Evolutionary conservation across 805 yeast species (phyloP).

Genomic region (Pachysolen tannophilus): DNA sequence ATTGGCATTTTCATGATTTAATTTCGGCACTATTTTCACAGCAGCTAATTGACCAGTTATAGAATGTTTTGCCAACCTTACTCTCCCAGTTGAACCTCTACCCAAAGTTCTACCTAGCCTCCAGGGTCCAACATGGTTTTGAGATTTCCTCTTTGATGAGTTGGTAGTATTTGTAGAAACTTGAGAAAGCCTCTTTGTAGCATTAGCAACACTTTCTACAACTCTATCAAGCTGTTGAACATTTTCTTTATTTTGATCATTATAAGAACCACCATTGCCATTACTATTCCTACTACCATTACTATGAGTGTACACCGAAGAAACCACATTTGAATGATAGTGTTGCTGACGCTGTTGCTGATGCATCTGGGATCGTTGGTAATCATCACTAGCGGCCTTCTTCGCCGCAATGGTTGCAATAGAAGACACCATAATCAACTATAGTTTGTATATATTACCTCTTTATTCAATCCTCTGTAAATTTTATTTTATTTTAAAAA

Average conservation of each 20-base stretch:
- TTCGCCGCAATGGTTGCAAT: no score
- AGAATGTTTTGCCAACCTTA: constrained; percentile 81
- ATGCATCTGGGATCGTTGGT: no score
- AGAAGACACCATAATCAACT: no score
- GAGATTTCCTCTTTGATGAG: constrained; percentile 26
- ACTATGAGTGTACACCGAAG: no score
- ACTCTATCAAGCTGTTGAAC: constrained; percentile 41
- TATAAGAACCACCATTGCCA: no score
- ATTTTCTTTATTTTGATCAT: constrained; percentile 27
- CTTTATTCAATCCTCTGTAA: no score
- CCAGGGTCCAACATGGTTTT: constrained; percentile 84
- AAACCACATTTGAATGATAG: no score
- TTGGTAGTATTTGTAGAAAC: constrained; percentile 14
- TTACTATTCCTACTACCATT: no score
- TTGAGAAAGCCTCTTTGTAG: constrained; percentile 23
- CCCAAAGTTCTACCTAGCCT: constrained; percentile 91
- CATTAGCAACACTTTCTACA: constrained; percentile 27
- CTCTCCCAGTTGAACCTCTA: constrained; percentile 95
- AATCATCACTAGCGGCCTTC: no score
- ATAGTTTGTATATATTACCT: no score
- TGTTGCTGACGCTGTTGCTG: no score
- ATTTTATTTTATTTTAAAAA: no score
- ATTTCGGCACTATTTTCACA: constrained; percentile 90
- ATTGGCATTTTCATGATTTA: constrained; percentile 43
- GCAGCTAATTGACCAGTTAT: constrained; percentile 89